Evolutionary conservation across 306 rosid genomes (phyloP).

Genomic region (Prunus padus): DNA sequence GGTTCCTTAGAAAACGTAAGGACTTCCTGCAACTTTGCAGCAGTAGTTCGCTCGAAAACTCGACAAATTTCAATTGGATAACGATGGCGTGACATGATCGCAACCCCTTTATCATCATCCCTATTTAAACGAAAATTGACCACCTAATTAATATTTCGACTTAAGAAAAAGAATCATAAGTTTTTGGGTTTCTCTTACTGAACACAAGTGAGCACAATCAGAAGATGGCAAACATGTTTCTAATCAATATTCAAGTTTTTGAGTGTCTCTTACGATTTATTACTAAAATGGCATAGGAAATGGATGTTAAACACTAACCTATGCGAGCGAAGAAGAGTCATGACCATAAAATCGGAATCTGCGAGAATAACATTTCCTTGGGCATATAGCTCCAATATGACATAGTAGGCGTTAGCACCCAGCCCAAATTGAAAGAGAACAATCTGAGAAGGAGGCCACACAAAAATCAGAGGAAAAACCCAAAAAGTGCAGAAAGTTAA

Average conservation of each 20-base stretch:
- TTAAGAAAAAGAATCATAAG: neutral
- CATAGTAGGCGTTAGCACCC: conserved; percentile 83
- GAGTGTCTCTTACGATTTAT: no score
- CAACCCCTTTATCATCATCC: conserved; percentile 96
- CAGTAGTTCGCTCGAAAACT: conserved; percentile 69
- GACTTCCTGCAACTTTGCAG: conserved; percentile 58
- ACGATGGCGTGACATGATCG: conserved; percentile 96
- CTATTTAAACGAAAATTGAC: conserved; percentile 39
- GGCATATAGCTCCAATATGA: conserved; percentile 90
- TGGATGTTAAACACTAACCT: conserved; percentile 41
- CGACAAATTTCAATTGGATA: conserved; percentile 93
- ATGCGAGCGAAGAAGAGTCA: conserved; percentile 98
- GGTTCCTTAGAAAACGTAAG: conserved; percentile 54
- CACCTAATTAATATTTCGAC: neutral
- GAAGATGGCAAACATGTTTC: neutral
- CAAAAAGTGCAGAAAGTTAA: neutral
- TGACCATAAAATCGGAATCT: conserved; percentile 73
- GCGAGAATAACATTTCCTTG: conserved; percentile 92
- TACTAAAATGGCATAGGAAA: neutral
- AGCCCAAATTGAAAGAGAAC: conserved; percentile 91
- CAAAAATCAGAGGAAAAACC: neutral
- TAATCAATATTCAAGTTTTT: neutral
- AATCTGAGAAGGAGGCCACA: conserved; percentile 44
- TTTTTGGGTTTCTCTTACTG: neutral
- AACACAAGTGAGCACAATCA: conserved; percentile 4